Percentiles rank a stretch among this genome's conserved stretches.
Conservation (phyloP, 257 asterid species). For the Misopates orontium region DNA sequence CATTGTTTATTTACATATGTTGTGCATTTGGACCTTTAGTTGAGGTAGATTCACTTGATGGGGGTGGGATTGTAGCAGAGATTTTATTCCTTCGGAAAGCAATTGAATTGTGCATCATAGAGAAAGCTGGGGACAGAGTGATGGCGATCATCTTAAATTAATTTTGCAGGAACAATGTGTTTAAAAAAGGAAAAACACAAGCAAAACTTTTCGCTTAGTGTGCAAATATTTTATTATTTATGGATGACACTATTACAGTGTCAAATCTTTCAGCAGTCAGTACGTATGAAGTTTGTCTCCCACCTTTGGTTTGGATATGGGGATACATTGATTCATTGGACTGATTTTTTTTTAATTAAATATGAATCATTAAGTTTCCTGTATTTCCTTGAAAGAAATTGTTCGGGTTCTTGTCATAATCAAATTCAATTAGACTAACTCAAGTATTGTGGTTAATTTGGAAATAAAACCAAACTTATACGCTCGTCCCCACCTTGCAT, state of each 20-base stretch:
- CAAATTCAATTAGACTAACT: background rate
- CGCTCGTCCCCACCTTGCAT: too few relatives aligned
- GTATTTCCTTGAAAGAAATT: too few relatives aligned
- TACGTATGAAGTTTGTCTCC: conserved; percentile 38
- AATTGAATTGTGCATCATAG: conserved; percentile 26
- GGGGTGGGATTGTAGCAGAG: conserved; percentile 35
- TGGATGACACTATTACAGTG: conserved; percentile 23
- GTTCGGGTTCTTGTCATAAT: background rate
- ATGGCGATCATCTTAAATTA: conserved; percentile 32
- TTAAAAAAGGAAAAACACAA: conserved; percentile 34
- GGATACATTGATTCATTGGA: conserved; percentile 18
- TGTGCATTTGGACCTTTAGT: conserved; percentile 33
- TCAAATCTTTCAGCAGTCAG: conserved; percentile 39
- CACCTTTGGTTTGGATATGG: conserved; percentile 29
- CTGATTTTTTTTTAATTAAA: too few relatives aligned
- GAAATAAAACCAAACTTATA: too few relatives aligned
- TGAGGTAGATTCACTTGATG: conserved; percentile 46
- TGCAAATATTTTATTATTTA: conserved; percentile 31
- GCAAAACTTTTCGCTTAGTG: conserved; percentile 25
- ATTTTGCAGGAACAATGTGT: conserved; percentile 31
- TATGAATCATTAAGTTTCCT: too few relatives aligned
- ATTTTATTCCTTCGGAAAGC: conserved; percentile 43
- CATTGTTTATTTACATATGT: too few relatives aligned
- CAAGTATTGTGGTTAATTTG: too few relatives aligned
- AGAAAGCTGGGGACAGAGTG: conserved; percentile 29